These are phyloP conservation scores for Ceratobasidium sp. DNA, from an alignment of 1,284 basidiomycete genomes.

Conservation along the genomic window DNA sequence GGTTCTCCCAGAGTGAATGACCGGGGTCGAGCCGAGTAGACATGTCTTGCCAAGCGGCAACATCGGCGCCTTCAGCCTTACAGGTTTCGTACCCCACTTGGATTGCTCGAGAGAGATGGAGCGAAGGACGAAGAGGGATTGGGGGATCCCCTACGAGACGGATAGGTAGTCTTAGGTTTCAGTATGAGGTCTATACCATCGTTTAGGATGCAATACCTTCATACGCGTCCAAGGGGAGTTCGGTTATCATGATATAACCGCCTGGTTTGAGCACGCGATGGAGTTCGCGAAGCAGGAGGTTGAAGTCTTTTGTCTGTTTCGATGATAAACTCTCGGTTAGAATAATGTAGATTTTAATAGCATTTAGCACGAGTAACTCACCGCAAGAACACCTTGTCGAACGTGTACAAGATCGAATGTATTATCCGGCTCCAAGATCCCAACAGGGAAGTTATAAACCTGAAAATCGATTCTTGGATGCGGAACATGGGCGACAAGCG, in stretches of 20 bases:
- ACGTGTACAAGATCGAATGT: constrained; percentile 20
- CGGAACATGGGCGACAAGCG: background rate
- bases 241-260: background rate
- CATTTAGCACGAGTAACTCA: background rate
- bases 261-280: constrained; percentile 11
- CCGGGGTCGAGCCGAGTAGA: background rate
- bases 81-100: background rate
- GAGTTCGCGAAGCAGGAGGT: background rate
- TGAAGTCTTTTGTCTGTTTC: constrained; percentile 29
- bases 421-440: constrained; percentile 5
- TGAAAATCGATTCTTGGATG: constrained; percentile 8
- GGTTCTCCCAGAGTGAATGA: constrained; percentile 19
- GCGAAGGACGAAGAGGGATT: background rate
- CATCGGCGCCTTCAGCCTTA: background rate
- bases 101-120: background rate
- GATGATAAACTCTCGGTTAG: no score
- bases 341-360: no score
- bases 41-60: constrained; percentile 6
- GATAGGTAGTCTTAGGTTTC: no score
- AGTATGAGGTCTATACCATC: no score
- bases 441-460: constrained; percentile 10
- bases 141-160: no score
- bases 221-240: background rate
- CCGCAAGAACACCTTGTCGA: background rate
- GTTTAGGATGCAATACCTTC: no score